Conservation (phyloP, 305 asterid genomes). For the Ajuga reptans region DNA sequence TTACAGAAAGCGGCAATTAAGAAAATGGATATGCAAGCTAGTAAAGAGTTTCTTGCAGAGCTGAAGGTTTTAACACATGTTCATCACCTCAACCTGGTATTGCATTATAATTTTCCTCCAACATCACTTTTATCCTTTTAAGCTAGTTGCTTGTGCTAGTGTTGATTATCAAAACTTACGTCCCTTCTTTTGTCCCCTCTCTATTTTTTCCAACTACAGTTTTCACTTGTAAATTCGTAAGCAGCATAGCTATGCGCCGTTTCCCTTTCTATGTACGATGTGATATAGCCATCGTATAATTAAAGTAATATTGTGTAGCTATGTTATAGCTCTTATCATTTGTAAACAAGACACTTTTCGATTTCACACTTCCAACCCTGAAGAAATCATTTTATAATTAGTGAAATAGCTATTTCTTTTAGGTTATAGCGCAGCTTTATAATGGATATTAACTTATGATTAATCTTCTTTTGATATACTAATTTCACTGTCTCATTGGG, state of each 20-base stretch:
- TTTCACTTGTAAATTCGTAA: not conserved
- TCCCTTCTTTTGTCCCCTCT: too few relatives aligned
- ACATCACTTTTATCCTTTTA: not conserved
- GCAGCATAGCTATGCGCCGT: not conserved
- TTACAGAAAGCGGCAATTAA: constrained; percentile 96
- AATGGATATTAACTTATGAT: not conserved
- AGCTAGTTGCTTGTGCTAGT: not conserved
- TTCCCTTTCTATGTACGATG: not conserved
- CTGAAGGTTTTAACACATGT: constrained; percentile 86
- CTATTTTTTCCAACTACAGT: not conserved
- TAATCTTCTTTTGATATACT: constrained; percentile 14
- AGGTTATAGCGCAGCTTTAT: not conserved
- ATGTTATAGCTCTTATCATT: not conserved
- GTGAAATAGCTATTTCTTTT: not conserved
- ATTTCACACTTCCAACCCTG: not conserved
- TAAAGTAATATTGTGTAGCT: not conserved
- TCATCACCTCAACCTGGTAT: constrained; percentile 97
- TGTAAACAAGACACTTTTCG: not conserved
- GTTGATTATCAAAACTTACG: not conserved
- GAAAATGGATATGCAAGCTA: constrained; percentile 98
- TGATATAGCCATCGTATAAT: not conserved
- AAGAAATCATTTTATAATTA: not conserved
- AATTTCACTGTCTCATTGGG: constrained; percentile 13
- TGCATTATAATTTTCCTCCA: constrained; percentile 11
- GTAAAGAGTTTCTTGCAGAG: constrained; percentile 85